These are phyloP conservation scores for Inonotus obliquus DNA, from an alignment of 1,284 basidiomycete genomes.

Conservation along the genomic window DNA sequence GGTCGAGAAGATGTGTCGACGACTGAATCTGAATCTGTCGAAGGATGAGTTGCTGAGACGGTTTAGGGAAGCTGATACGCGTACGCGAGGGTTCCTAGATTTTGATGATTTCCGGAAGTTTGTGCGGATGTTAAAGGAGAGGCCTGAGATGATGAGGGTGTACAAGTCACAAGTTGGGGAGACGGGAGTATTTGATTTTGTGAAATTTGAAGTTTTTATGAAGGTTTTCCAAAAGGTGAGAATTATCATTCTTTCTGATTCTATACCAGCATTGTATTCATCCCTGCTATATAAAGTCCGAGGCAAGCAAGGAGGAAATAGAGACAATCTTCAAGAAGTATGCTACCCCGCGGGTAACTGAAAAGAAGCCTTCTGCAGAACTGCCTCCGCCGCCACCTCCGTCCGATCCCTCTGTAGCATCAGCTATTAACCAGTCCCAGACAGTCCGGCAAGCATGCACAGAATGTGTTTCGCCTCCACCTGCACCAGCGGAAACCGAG, in stretches of 20 bases:
- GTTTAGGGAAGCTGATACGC: constrained; percentile 73
- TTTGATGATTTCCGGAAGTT: constrained; percentile 84
- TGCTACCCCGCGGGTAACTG: constrained; percentile 26
- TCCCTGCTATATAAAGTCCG: constrained; percentile 37
- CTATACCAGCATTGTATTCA: too few relatives aligned
- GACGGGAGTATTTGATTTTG: constrained; percentile 44
- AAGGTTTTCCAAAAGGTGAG: constrained; percentile 58
- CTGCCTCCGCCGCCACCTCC: constrained; percentile 14
- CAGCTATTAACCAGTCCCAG: constrained; percentile 18
- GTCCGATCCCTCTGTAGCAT: constrained; percentile 16
- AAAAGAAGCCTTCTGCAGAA: constrained; percentile 10
- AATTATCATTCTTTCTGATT: constrained; percentile 4
- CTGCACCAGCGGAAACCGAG: constrained; percentile 14
- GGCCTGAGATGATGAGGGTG: constrained; percentile 74
- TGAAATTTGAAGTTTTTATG: constrained; percentile 66
- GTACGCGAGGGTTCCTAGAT: constrained; percentile 68
- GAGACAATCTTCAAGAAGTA: constrained; percentile 54
- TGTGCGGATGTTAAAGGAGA: constrained; percentile 78
- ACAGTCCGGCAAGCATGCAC: background rate
- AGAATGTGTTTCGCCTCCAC: background rate
- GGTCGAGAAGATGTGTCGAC: constrained; percentile 69
- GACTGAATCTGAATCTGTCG: constrained; percentile 70
- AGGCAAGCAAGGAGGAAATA: constrained; percentile 41
- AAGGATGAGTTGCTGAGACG: constrained; percentile 55
- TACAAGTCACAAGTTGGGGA: constrained; percentile 49